Base-by-base conservation (phyloP, 2,329 filamentous ascomycete genomes). In the Diaporthe longicolla region DNA sequence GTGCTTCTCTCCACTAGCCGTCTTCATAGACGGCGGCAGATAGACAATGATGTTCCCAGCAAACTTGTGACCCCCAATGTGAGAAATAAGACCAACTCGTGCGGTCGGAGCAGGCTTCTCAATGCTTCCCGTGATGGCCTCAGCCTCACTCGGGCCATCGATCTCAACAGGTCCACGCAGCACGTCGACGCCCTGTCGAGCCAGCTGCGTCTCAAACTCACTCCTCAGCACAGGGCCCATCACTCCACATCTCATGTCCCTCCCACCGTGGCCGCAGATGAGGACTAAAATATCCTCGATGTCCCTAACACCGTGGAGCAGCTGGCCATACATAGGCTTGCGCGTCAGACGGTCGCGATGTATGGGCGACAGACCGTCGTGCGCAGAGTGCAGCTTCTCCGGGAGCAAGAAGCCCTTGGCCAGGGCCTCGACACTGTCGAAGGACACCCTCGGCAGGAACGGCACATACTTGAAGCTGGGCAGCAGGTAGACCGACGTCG, bases 31-130 rank as follows among this genome's bases (percentile, higher is more conserved):
- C 0, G 91, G 92, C 6, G 94, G 94, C 7, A 97, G 81, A 79
- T 97, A 97, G 1, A 97, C 83, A 63, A 97, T 95, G 48, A 96
- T 89, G 81, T 97, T 97, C 1, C 94, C 94, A 0, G 94, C 94
- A 81, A 93, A 96, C 81, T 95, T 95, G 83, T 97, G 94, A 0
- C 94, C 94, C 0, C 94, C 94, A 70, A 97, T 92, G 79, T 97
- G 94, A 75, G 92, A 94, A 72, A 95, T 93, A 71, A 93, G 79
- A 0, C 90, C 94, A 0, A 95, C 89, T 63, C 91, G 85, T 2
- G 91, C 93, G 0, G 87, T 84, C 9, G 59, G 48, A 17, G 48
- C 55, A 19, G 66, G 52, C 45, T 48, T 55, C 40, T 61, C 45
- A 19, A 76, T 78, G 17, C 75, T 70, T 7, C 80, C 80, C 3